phyloP scores from a whole-genome alignment of 805 yeast species.

The Zygosaccharomyces siamensis region DNA sequence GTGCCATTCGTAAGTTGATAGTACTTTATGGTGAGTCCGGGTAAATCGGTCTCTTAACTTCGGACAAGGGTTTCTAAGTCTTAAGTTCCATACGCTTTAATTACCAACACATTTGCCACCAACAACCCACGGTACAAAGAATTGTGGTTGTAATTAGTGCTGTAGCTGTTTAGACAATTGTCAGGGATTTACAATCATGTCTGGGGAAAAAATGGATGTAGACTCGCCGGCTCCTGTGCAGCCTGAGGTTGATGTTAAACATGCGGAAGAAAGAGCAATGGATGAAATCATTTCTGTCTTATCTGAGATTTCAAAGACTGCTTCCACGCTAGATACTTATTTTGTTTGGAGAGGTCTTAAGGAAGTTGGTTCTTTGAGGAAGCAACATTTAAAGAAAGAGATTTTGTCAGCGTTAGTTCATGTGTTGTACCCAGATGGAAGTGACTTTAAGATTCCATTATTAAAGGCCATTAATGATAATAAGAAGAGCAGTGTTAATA shows the following conservation, averaged over 20 bases:
- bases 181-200: constrained; percentile 10
- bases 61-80: not conserved
- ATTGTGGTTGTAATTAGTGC: not conserved
- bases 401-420: constrained; percentile 53
- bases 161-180: not conserved
- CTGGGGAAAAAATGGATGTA: constrained; percentile 25
- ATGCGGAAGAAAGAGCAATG: constrained; percentile 32
- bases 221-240: constrained; percentile 23
- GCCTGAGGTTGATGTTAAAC: constrained; percentile 28
- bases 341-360: constrained; percentile 81
- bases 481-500: constrained; percentile 34
- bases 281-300: constrained; percentile 33
- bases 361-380: constrained; percentile 72
- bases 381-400: constrained; percentile 46
- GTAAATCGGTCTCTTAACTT: not conserved
- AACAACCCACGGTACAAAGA: not conserved
- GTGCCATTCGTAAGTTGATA: not conserved
- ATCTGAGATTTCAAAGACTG: constrained; percentile 48
- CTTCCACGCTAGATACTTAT: constrained; percentile 74
- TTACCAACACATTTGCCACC: not conserved
- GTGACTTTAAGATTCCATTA: constrained; percentile 42
- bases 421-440: constrained; percentile 48
- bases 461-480: constrained; percentile 39
- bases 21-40: not conserved
- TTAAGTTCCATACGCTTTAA: not conserved